Conservation (phyloP, 306 rosid genomes). For the Cotoneaster glaucophyllus region DNA sequence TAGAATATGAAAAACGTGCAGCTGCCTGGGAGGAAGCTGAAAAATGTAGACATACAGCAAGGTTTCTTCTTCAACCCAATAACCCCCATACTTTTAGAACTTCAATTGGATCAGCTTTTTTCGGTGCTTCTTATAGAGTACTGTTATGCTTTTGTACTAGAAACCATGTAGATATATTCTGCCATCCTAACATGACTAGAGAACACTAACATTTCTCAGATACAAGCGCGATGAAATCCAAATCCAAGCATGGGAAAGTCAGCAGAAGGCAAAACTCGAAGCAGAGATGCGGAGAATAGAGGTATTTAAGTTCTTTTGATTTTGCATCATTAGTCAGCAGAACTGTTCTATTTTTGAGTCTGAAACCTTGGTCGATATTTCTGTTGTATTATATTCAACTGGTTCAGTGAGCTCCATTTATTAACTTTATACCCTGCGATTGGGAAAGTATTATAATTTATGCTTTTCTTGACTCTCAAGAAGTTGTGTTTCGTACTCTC, state of each 20-base stretch:
- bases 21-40: constrained; percentile 86
- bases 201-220: constrained; percentile 33
- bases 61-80: constrained; percentile 40
- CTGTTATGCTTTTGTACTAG: neutral
- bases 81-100: constrained; percentile 10
- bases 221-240: constrained; percentile 84
- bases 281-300: constrained; percentile 81
- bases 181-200: constrained; percentile 8
- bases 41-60: constrained; percentile 74
- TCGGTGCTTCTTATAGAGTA: neutral
- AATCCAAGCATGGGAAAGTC: constrained; percentile 96
- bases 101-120: neutral
- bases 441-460: neutral
- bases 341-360: neutral
- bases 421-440: neutral
- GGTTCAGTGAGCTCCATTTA: neutral
- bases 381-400: neutral
- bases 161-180: neutral
- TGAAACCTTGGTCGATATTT: neutral
- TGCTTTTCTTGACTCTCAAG: neutral
- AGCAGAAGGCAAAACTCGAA: constrained; percentile 72
- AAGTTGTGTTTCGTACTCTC: neutral
- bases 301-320: constrained; percentile 34
- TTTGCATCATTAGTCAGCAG: neutral
- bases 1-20: constrained; percentile 77